These are phyloP conservation scores for Naumovozyma dairenensis DNA, from an alignment of 805 yeast genomes.

Conservation along the genomic window DNA sequence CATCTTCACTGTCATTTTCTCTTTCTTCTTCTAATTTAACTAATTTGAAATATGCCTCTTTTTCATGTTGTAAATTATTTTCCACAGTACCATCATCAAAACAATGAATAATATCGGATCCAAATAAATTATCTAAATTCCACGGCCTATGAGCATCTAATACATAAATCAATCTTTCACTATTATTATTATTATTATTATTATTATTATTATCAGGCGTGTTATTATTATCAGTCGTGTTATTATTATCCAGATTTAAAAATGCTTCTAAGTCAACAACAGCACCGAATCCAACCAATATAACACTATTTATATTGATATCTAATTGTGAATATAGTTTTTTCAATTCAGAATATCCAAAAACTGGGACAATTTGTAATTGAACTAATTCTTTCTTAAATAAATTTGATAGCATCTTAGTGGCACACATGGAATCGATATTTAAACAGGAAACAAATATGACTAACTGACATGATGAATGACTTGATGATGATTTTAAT, in stretches of 20 bases:
- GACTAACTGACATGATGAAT: constrained; percentile 83
- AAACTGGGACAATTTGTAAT: constrained; percentile 83
- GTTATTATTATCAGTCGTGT: constrained; percentile 38
- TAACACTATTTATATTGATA: constrained; percentile 61
- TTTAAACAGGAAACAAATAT: constrained; percentile 84
- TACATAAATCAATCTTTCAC: constrained; percentile 59
- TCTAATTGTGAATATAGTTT: constrained; percentile 56
- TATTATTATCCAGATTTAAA: constrained; percentile 42
- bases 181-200: constrained; percentile 22
- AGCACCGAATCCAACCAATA: constrained; percentile 89
- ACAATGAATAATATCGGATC: constrained; percentile 66
- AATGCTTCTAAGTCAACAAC: constrained; percentile 75
- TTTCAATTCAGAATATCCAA: constrained; percentile 77
- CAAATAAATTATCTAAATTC: constrained; percentile 88
- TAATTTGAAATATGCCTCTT: constrained; percentile 49
- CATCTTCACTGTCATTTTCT: constrained; percentile 29
- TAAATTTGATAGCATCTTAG: constrained; percentile 60
- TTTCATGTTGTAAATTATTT: constrained; percentile 45
- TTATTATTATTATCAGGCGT: constrained; percentile 22
- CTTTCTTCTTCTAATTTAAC: constrained; percentile 34
- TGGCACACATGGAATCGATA: constrained; percentile 86
- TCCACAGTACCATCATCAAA: constrained; percentile 80
- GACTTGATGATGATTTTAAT: constrained; percentile 65
- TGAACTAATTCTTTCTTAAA: constrained; percentile 77
- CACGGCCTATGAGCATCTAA: constrained; percentile 94